These are phyloP conservation scores for Alternaria atra DNA, from an alignment of 2,329 filamentous ascomycete species.

Conservation along the genomic window DNA sequence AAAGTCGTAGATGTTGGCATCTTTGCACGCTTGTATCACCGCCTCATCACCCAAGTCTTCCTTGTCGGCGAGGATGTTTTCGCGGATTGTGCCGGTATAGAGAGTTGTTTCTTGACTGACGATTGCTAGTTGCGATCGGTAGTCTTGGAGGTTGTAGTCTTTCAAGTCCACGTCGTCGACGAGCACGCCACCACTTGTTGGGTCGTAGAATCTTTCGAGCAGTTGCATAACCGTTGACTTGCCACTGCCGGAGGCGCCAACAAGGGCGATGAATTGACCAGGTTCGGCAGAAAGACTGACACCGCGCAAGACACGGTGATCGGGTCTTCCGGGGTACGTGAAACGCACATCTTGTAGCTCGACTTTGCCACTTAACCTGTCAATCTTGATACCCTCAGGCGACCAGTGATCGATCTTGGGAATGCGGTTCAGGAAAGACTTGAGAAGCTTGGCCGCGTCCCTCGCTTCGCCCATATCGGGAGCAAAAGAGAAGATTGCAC, in stretches of 20 bases:
- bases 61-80: constrained; percentile 77
- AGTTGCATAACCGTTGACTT: constrained; percentile 94
- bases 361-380: constrained; percentile 69
- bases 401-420: constrained; percentile 70
- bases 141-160: constrained; percentile 79
- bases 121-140: constrained; percentile 85
- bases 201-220: constrained; percentile 94
- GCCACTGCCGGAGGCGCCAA: constrained; percentile 93
- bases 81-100: constrained; percentile 89
- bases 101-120: constrained; percentile 95
- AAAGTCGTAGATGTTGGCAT: constrained; percentile 58
- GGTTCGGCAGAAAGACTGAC: constrained; percentile 77
- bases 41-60: constrained; percentile 75
- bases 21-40: constrained; percentile 80
- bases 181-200: constrained; percentile 78
- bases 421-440: constrained; percentile 82
- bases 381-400: constrained; percentile 58
- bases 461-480: constrained; percentile 97
- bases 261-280: constrained; percentile 86
- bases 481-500: constrained; percentile 91
- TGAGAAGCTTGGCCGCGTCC: constrained; percentile 81
- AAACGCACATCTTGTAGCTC: constrained; percentile 95
- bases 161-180: constrained; percentile 86
- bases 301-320: constrained; percentile 90
- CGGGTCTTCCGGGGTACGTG: constrained; percentile 88